Evolutionary conservation across 106 monocot species (phyloP).

Genomic region (Acorus gramineus): DNA sequence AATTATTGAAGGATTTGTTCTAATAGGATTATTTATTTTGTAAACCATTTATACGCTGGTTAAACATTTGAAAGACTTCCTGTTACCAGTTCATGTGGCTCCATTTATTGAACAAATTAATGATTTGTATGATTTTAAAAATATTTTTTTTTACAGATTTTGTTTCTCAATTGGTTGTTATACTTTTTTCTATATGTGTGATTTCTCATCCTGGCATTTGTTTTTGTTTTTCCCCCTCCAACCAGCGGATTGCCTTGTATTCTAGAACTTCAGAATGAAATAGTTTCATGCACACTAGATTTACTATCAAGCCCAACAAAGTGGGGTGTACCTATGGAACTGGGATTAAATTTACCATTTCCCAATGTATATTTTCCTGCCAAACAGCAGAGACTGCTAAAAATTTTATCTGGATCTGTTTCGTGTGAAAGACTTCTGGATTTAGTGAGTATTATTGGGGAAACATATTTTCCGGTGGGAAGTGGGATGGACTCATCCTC

Average conservation of each 20-base stretch:
- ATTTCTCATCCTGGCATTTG: no score
- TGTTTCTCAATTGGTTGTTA: no score
- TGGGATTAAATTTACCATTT: slow-evolving; percentile 49
- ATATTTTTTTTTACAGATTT: no score
- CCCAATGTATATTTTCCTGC: slow-evolving; percentile 49
- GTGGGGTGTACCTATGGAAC: slow-evolving; percentile 59
- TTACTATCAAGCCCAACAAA: slow-evolving; percentile 64
- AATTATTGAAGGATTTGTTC: no score
- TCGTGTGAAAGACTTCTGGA: slow-evolving; percentile 44
- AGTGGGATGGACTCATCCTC: slow-evolving; percentile 1
- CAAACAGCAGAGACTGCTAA: slow-evolving; percentile 31
- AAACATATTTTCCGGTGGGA: not conserved
- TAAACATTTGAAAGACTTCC: no score
- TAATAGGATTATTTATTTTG: no score
- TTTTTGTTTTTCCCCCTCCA: no score
- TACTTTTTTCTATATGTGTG: no score
- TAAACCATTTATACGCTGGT: no score
- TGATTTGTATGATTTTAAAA: no score
- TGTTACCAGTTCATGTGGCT: no score
- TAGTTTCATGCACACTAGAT: slow-evolving; percentile 53
- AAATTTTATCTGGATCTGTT: slow-evolving; percentile 38
- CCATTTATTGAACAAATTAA: no score
- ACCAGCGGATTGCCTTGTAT: slow-evolving; percentile 55
- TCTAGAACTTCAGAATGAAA: slow-evolving; percentile 43
- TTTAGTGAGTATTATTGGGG: slow-evolving; percentile 34